Evolutionary conservation across 208 protist genomes (phyloP).

Genomic region (Wallacemonas sp.): DNA sequence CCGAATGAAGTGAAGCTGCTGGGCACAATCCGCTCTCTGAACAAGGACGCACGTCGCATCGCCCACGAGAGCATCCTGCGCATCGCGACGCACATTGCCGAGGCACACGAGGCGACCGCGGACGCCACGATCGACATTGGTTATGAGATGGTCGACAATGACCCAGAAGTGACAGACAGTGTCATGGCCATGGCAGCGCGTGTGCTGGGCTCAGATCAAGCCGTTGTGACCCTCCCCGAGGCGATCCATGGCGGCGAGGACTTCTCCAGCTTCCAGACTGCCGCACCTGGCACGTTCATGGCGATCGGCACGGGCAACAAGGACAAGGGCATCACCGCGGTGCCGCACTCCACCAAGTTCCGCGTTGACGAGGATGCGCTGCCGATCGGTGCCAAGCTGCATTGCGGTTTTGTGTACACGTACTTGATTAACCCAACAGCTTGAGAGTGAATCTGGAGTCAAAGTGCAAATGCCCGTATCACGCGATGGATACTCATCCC

Average conservation of each 20-base stretch:
- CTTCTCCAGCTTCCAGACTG: constrained; percentile 47
- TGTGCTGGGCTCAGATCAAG: constrained; percentile 27
- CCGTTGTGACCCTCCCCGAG: constrained; percentile 25
- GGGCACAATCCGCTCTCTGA: constrained; percentile 48
- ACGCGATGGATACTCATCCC: too few species aligned
- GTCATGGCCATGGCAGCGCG: constrained; percentile 32
- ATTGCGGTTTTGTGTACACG: constrained; percentile 50
- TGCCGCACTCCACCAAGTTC: constrained; percentile 50
- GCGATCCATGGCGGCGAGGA: constrained; percentile 46
- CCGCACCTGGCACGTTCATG: constrained; percentile 45
- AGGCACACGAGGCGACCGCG: constrained; percentile 42
- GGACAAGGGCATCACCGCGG: constrained; percentile 23
- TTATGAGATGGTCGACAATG: constrained; percentile 70
- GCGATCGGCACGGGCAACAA: constrained; percentile 40
- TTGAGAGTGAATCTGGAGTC: constrained; percentile 13
- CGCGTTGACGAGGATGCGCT: constrained; percentile 47
- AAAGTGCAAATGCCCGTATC: constrained; percentile 33
- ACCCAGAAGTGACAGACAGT: constrained; percentile 41
- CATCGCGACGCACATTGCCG: constrained; percentile 39
- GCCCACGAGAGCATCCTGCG: constrained; percentile 44
- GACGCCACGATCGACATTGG: constrained; percentile 37
- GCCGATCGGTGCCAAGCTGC: constrained; percentile 33
- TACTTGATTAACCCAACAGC: constrained; percentile 23
- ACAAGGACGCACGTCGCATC: constrained; percentile 36
- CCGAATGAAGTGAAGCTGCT: constrained; percentile 51